Percentiles rank a stretch among this genome's conserved stretches.
Conservation (phyloP, 257 asterid genomes). For the Solanum medicagineum region DNA sequence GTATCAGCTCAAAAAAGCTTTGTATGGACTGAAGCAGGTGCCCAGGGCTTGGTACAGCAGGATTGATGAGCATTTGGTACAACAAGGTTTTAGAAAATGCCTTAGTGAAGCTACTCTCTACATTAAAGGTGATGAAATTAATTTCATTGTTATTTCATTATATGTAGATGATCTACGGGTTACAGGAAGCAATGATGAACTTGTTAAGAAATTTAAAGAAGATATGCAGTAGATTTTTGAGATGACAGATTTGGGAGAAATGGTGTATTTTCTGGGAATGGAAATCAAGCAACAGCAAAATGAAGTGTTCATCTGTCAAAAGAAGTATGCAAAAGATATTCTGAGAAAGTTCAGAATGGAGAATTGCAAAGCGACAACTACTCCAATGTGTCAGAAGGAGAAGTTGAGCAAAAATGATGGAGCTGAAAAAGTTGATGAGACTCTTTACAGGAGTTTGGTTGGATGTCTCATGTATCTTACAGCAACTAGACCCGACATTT, state of each 20-base stretch:
- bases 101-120: background rate
- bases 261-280: background rate
- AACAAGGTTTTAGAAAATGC: background rate
- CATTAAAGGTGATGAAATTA: background rate
- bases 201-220: background rate
- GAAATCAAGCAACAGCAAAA: background rate
- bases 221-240: background rate
- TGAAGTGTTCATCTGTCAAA: background rate
- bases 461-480: background rate
- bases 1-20: background rate
- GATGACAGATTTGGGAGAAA: background rate
- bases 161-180: background rate
- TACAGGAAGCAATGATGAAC: background rate
- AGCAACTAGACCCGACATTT: background rate
- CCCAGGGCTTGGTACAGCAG: background rate
- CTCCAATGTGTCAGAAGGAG: background rate
- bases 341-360: background rate
- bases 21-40: background rate
- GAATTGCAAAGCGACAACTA: background rate
- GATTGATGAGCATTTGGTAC: background rate
- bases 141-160: background rate
- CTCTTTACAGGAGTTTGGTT: background rate
- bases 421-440: no score
- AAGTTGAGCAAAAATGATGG: background rate
- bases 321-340: background rate